Base-by-base conservation (phyloP, 805 yeast species). In the Ogataea populi-albae region DNA sequence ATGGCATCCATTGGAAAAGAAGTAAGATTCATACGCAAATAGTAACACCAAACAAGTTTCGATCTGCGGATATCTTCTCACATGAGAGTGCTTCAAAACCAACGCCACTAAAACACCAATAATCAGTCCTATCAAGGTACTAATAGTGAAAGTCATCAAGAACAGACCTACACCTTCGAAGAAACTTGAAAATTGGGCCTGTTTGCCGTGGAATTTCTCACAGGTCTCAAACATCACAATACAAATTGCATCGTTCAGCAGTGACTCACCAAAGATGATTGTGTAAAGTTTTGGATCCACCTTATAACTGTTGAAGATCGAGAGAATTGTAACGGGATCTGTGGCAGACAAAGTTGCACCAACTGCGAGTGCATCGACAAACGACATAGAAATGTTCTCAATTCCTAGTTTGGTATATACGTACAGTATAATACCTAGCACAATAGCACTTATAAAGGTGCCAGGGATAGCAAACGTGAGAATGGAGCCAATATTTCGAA, bases 141-240 rank as follows among this genome's bases (percentile, higher is more conserved):
- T 85, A 27, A 94, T 80, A 18, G 95, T 85, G 60, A 93, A 93
- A 1, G 95, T 89, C 84, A 93, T 82, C 55, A 91, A 60, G 64
- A 93, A 93, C 44, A 93, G 72, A 1, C 97, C 96, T 21, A 87
- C 73, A 73, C 98, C 99, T 65, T 87, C 91, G 59, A 94, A 86
- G 30, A 89, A 61, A n/a, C 86, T 79, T 10, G 84, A 71, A 44
- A 86, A 69, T 32, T 77, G 75, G 1, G 91, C 84, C 17, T 76
- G 74, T 47, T 85, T 81, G 29, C 95, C 98, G 52, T 89, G 94
- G 61, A 93, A 87, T 63, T 88, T 86, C 61, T 88, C 97, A 55
- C 97, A 89, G 0, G 99, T 93, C 65, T 93, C 98, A 66, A 93
- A 93, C 95, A 93, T 91, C 50, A 93, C 99, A 58, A 93, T 93